Base-by-base conservation (phyloP, 2,329 filamentous ascomycete genomes). In the Drechslera avenae region DNA sequence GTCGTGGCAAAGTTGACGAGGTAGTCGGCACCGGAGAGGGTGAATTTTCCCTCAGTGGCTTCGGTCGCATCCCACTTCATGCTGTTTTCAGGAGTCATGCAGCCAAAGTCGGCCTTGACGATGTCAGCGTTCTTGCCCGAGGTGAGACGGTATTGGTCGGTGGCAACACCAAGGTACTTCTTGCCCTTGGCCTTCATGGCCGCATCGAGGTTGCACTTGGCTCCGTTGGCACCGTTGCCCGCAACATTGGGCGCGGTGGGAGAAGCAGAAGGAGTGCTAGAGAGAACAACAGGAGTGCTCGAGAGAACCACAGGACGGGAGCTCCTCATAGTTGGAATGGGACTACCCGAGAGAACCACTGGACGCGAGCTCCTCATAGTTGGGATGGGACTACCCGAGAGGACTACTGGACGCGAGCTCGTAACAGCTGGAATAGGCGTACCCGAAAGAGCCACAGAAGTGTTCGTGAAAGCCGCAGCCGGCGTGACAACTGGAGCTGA, bases 11-110 rank as follows among this genome's bases (percentile, higher is more conserved):
- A 87, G 69, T 83, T 71, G 52, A 87, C 83, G n/a, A 87, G 76
- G 63, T 77, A 77, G 68, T 87, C 84, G 7, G 83, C 79, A n/a
- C 71, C 73, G 13, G 61, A 67, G 60, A 85, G 86, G 56, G 75
- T 83, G 78, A 85, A 89, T 1, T 59, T 64, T 52, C 78, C 79
- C 52, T 76, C 74, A 21, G 67, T 66, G 46, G 66, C 64, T 69
- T 87, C 76, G 14, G 77, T 77, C 28, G 80, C 74, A 59, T 87
- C 83, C 85, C 85, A 89, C 73, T 89, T 88, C 81, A 87, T 86
- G 66, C 78, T 57, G 77, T 89, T 88, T 76, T 89, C 86, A 1
- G 82, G 80, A 0, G 86, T 87, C 17, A 89, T 76, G 67, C 84
- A 81, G 16, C 85, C 85, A 55, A 88, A 88, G 69, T 86, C 76